Evolutionary conservation across 306 rosid genomes (phyloP), one percentile per base, ranked within the genome.

Genomic region (Quercus robur): DNA sequence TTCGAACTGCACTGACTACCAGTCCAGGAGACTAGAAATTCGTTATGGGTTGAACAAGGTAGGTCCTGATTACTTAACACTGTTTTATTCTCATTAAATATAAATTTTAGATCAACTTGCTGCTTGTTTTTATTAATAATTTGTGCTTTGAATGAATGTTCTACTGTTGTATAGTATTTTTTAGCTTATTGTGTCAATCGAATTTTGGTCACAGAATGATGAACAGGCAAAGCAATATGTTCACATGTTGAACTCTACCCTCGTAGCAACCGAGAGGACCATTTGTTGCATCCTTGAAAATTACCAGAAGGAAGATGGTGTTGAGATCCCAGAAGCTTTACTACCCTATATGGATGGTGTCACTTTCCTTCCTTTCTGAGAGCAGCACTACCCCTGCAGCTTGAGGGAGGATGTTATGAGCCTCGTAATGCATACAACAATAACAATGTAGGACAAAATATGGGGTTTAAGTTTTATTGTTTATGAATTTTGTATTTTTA

Each of bases 11-110:
- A 94, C 97, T 3, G 99, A 94, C 78, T 94, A 94, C 74, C 99
- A 93, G 76, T 73, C 99, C 77, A 88, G 99, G 75, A 90, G 80
- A 77, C 83, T 94, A 80, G 94, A 94, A 81, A 88, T 87, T 69
- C 94, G 99, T 77, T 93, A 80, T 75, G 99, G 97, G 38, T 95
- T 91, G 88, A 94, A 91, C 70, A 91, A 91, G 99, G 98, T 94
- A 4, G 67, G 87, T 74, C 75, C 74, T 79, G 38, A 10, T 55
- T 68, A 30, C 67, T 17, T 17, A 0, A 49, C 17, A 13, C 5
- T 10, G 54, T 3, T 10, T 49, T 13, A 13, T 49, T 49, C 54
- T 49, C 54, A 49, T 49, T 49, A 49, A 49, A 49, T 12, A 13
- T 49, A 49, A 49, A 49, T 49, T 49, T 49, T 49, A 49, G 17